phyloP scores from a whole-genome alignment of 1,139 yeast genomes.

The Chernovozyma sophiae-reginae region DNA sequence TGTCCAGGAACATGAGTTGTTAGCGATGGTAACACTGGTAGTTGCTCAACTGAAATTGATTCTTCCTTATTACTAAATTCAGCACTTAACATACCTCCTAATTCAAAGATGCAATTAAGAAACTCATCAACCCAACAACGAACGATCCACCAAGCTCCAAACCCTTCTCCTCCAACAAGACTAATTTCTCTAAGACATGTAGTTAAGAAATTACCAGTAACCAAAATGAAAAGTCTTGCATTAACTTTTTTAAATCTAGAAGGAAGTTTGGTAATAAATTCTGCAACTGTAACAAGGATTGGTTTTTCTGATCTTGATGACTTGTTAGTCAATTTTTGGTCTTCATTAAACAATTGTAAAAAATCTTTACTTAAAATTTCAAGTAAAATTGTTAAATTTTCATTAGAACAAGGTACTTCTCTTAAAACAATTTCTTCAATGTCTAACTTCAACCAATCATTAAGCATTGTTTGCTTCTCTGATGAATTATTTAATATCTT shows the following conservation, averaged over 20 bases:
- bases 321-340: neutral
- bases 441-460: slow-evolving; percentile 59
- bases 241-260: slow-evolving; percentile 42
- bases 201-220: slow-evolving; percentile 53
- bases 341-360: slow-evolving; percentile 29
- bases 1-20: neutral
- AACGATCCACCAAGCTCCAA: slow-evolving; percentile 76
- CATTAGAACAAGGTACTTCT: slow-evolving; percentile 51
- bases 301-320: slow-evolving; percentile 1
- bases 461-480: slow-evolving; percentile 50
- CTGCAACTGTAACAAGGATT: slow-evolving; percentile 17
- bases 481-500: slow-evolving; percentile 43
- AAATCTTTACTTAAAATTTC: slow-evolving; percentile 42
- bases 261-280: slow-evolving; percentile 41
- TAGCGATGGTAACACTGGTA: neutral
- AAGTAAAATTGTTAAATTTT: slow-evolving; percentile 28
- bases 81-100: slow-evolving; percentile 57
- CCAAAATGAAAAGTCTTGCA: slow-evolving; percentile 54
- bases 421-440: slow-evolving; percentile 46
- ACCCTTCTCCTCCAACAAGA: slow-evolving; percentile 55
- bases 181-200: slow-evolving; percentile 66
- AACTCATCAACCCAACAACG: slow-evolving; percentile 78
- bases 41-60: neutral
- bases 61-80: slow-evolving; percentile 17
- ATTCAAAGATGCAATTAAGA: slow-evolving; percentile 64